Evolutionary conservation across 257 asterid genomes (phyloP).

Genomic region (Solanum clarkiae): DNA sequence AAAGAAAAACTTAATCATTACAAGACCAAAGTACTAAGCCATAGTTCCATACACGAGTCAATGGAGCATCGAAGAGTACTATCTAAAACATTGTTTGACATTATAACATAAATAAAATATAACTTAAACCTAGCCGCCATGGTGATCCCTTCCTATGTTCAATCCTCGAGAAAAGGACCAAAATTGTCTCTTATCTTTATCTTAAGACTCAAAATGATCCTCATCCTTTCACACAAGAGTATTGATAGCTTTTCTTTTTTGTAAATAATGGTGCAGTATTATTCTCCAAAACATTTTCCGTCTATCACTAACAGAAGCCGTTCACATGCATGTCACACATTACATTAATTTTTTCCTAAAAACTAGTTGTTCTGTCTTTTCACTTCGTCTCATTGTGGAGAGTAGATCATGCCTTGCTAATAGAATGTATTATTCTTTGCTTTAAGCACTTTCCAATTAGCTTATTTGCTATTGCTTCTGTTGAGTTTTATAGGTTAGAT

Average conservation of each 20-base stretch:
- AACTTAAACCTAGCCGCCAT: background rate
- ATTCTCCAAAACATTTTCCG: background rate
- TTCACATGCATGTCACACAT: background rate
- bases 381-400: too few relatives aligned
- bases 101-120: background rate
- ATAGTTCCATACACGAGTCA: background rate
- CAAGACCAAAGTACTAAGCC: background rate
- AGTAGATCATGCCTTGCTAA: background rate
- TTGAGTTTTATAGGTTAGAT: background rate
- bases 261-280: background rate
- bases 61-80: background rate
- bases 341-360: background rate
- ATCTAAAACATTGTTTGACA: background rate
- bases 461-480: background rate
- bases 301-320: background rate
- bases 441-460: background rate
- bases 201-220: background rate
- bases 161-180: too few relatives aligned
- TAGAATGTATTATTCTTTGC: background rate
- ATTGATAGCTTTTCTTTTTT: background rate
- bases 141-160: background rate
- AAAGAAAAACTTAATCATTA: background rate
- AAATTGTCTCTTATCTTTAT: too few relatives aligned
- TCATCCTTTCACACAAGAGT: background rate
- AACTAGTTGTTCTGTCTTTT: background rate